phyloP scores from a whole-genome alignment of 2,329 filamentous ascomycete species.

The Scedosporium aurantiacum region DNA sequence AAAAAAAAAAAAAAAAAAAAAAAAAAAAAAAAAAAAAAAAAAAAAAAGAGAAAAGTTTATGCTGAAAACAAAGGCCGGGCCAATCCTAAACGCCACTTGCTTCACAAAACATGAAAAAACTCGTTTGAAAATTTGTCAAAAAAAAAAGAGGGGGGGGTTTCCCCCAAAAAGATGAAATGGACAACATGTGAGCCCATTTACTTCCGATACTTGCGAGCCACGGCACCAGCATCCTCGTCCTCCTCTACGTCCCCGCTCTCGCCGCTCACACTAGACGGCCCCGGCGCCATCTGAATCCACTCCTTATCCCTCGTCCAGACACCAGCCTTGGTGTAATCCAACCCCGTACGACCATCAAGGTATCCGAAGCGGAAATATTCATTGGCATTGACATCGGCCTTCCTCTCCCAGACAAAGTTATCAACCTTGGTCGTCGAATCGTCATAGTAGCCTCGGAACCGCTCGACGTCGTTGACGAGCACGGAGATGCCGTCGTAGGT shows the following conservation, averaged over 20 bases:
- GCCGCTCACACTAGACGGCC: conserved; percentile 38
- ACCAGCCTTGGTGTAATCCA: conserved; percentile 68
- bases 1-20: too few relatives aligned
- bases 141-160: not conserved
- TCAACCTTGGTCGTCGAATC: conserved; percentile 32
- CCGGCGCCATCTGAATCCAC: conserved; percentile 56
- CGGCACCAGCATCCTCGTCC: not conserved
- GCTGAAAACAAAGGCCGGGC: too few relatives aligned
- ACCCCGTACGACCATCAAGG: conserved; percentile 51
- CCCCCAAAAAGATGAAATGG: conserved; percentile 6
- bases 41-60: too few relatives aligned
- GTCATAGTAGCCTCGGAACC: conserved; percentile 61
- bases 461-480: conserved; percentile 76
- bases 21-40: too few relatives aligned
- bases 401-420: conserved; percentile 49
- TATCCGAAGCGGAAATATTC: conserved; percentile 74
- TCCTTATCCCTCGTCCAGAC: conserved; percentile 52
- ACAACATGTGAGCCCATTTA: not conserved
- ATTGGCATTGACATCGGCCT: conserved; percentile 31
- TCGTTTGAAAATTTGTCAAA: not conserved
- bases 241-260: conserved; percentile 14
- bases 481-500: conserved; percentile 67
- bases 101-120: not conserved
- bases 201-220: not conserved
- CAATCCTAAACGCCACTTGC: too few relatives aligned